These are phyloP conservation scores for Populus hybrid DNA, from an alignment of 441 rosid genomes.

Conservation along the genomic window DNA sequence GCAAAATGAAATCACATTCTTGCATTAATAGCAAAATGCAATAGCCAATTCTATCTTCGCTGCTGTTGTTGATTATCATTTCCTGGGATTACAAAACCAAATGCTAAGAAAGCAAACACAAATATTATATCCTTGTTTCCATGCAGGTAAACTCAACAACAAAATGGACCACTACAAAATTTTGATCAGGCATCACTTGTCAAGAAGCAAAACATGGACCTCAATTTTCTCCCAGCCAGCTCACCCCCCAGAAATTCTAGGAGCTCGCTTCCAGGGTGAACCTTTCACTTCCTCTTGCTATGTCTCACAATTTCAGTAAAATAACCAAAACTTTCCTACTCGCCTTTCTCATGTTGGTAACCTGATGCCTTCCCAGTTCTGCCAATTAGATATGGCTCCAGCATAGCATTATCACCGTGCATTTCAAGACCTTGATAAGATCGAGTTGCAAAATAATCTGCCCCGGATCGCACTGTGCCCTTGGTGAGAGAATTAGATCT, in stretches of 20 bases:
- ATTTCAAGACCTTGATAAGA: slow-evolving; percentile 77
- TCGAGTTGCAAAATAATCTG: slow-evolving; percentile 57
- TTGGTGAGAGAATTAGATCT: slow-evolving; percentile 36
- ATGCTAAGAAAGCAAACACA: neutral
- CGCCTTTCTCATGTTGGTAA: slow-evolving; percentile 55
- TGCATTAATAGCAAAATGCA: neutral
- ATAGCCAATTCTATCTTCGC: neutral
- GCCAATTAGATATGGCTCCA: slow-evolving; percentile 59
- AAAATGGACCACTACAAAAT: neutral
- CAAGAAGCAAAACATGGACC: neutral
- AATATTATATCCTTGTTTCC: neutral
- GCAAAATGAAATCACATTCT: too few relatives aligned
- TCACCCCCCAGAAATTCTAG: neutral
- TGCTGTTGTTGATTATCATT: neutral
- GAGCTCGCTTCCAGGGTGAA: neutral
- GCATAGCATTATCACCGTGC: slow-evolving; percentile 35
- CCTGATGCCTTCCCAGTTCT: slow-evolving; percentile 82
- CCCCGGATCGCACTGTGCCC: slow-evolving; percentile 65
- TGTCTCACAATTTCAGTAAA: neutral
- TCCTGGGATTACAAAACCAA: neutral
- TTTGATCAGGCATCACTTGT: neutral
- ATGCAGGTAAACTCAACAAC: neutral
- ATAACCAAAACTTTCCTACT: slow-evolving; percentile 14
- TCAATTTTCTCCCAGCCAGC: neutral
- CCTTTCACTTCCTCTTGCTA: neutral